Base-by-base conservation (phyloP, 768 basidiomycete species). In the Sarcodon sp. region DNA sequence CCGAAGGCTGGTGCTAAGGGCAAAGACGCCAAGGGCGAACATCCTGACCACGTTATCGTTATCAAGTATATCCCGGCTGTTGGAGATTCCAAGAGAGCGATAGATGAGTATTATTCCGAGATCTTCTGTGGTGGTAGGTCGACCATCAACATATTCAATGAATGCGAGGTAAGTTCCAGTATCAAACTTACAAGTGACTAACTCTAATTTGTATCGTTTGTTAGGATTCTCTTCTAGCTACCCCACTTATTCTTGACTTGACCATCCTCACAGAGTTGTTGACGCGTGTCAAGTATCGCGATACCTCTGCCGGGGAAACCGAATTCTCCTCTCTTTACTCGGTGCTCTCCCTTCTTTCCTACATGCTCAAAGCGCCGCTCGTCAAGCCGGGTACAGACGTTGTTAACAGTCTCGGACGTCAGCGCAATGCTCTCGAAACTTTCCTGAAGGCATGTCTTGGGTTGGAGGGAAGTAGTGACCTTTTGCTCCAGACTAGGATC, bases 81-180 rank as follows among this genome's bases (percentile, higher is more conserved):
- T 32, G 93, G 94, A 35, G 96, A 98, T 70, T 89, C 87, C 49
- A 98, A 97, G 79, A 77, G 90, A 49, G 96, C 93, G n/a, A 91
- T 98, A 72, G 96, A 98, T 67, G 93, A 97, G 72, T 98, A 97
- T 69, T 91, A 92, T 66, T 93, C 89, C 9, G 93, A 98, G 74
- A 92, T 98, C 59, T 83, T 93, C 71, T 94, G 93, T 61, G 93
- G 93, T 55, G 93, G 93, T 31, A 73, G 89, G 53, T 87, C 85
- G 54, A 89, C 87, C 9, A 92, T 96, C 73, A 91, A 88, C 64
- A 89, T 91, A 69, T 96, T 94, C 78, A 97, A 97, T 65, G 87
- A 93, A 66, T 97, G 94, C 73, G 91, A 94, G 73, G 84, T 83
- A 54, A 10, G 74, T 61, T 34, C 37, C 10, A 44, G 35, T 49